These are phyloP conservation scores for Yamadazyma nakazawae DNA, from an alignment of 805 yeast genomes.

Conservation along the genomic window DNA sequence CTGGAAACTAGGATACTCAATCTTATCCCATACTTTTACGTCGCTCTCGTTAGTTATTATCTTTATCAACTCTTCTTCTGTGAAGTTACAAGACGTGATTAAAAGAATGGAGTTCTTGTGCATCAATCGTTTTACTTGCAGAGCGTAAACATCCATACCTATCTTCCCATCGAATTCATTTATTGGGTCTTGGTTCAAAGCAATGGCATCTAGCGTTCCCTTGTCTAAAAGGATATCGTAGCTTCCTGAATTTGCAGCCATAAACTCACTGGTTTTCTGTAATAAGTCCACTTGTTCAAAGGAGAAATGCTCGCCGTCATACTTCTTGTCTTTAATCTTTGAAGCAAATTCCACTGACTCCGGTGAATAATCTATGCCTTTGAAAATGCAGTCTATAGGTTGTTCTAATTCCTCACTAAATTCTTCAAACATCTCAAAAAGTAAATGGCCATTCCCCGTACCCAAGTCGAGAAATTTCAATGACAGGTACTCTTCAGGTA, in stretches of 20 bases:
- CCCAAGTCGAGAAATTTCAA: conserved; percentile 74
- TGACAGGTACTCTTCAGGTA: conserved; percentile 21
- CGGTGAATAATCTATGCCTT: conserved; percentile 84
- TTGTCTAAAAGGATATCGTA: conserved; percentile 85
- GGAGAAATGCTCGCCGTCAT: conserved; percentile 36
- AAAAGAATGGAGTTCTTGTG: conserved; percentile 55
- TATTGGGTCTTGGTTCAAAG: conserved; percentile 59
- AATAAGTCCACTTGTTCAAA: conserved; percentile 75
- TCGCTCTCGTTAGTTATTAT: conserved; percentile 47
- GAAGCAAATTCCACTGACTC: conserved; percentile 75
- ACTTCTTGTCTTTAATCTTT: conserved; percentile 46
- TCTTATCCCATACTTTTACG: conserved; percentile 58
- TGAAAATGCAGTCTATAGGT: conserved; percentile 13
- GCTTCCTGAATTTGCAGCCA: conserved; percentile 30
- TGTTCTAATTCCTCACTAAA: conserved; percentile 42
- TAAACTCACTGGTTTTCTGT: conserved; percentile 32
- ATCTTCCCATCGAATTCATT: conserved; percentile 44
- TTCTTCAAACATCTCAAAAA: conserved; percentile 66
- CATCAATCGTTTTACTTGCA: conserved; percentile 55
- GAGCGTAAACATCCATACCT: conserved; percentile 59
- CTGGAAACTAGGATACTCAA: conserved; percentile 76
- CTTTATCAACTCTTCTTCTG: conserved; percentile 66
- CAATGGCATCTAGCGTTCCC: conserved; percentile 97
- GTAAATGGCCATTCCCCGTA: conserved; percentile 92
- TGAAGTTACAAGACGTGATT: conserved; percentile 92